Evolutionary conservation across 306 rosid genomes (phyloP), one percentile per base, ranked within the genome.

Genomic region (Sindora glabra): DNA sequence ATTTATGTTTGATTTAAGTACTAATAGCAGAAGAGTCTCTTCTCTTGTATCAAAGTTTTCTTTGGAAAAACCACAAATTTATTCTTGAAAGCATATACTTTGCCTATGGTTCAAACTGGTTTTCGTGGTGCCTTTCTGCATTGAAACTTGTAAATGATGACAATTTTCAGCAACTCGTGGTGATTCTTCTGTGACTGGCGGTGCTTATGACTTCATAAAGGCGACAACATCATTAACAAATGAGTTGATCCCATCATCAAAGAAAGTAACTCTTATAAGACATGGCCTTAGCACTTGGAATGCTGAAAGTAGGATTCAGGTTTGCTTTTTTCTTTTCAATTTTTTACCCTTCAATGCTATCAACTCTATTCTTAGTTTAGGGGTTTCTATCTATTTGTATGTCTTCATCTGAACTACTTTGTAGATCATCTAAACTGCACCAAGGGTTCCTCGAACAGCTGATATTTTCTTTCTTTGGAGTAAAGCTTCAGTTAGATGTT

Each of bases 221-320:
- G 87, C 87, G 22, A 86, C 95, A 19, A 58, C 45, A 38, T 81
- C 95, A 34, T 77, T 86, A 30, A 83, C 86, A 21, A 64, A 67
- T 15, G 62, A 67, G 56, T 71, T 80, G 10, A 65, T 83, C 54
- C 69, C 82, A 14, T 69, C 87, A 26, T 29, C 83, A 8, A 87
- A 87, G 92, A 87, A 68, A 58, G 95, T 87, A 1, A 87, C 66
- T 47, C 86, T 82, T 51, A 36, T 84, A 50, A 75, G 89, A 65
- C 92, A 80, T 64, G 92, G 87, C 34, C 83, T 88, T 46, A 84
- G 87, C 82, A 68, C 86, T 62, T 87, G 95, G 92, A 87, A 82
- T 56, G 77, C 79, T 41, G 92, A 82, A 67, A 78, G 92, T 61
- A 77, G 80, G 74, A 71, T 87, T 63, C 92, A 84, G 89, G 92